phyloP scores from a whole-genome alignment of 805 yeast species.

The Nakazawaea laoshanensis region DNA sequence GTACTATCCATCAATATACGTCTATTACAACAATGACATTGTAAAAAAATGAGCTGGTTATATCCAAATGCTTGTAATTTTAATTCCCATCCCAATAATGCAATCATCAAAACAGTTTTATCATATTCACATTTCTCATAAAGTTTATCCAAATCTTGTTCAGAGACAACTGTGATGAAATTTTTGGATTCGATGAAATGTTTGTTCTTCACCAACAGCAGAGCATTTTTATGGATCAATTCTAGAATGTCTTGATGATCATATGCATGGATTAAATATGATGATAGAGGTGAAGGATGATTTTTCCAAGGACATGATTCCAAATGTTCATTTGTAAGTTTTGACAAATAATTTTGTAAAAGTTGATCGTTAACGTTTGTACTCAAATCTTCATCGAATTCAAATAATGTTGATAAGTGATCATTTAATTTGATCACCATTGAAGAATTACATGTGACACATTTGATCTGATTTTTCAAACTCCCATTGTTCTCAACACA shows the following conservation, averaged over 20 bases:
- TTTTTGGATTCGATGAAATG: slow-evolving; percentile 9
- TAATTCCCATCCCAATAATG: slow-evolving; percentile 29
- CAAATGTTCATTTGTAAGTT: slow-evolving; percentile 10
- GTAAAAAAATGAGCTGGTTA: slow-evolving; percentile 19
- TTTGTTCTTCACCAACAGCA: slow-evolving; percentile 7
- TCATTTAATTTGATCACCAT: slow-evolving; percentile 20
- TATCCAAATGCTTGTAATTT: slow-evolving; percentile 18
- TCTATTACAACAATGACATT: slow-evolving; percentile 26
- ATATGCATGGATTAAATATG: slow-evolving; percentile 12
- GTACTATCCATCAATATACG: slow-evolving; percentile 20
- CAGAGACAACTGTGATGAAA: slow-evolving; percentile 1
- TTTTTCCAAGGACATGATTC: slow-evolving; percentile 17
- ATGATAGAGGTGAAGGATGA: slow-evolving; percentile 13
- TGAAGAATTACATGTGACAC: slow-evolving; percentile 23
- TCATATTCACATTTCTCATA: slow-evolving; percentile 7
- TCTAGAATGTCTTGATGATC: slow-evolving; percentile 5
- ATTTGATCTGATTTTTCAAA: slow-evolving; percentile 23
- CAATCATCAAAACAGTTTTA: slow-evolving; percentile 13
- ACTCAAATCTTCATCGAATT: slow-evolving; percentile 14
- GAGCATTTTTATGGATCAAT: neutral
- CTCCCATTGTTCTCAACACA: slow-evolving; percentile 22
- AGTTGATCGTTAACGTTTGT: slow-evolving; percentile 10
- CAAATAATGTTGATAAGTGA: slow-evolving; percentile 2
- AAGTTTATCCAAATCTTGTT: slow-evolving; percentile 10
- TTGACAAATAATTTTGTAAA: slow-evolving; percentile 1